phyloP scores from a whole-genome alignment of 768 basidiomycete species.

The Leucosporidium yakuticum region DNA sequence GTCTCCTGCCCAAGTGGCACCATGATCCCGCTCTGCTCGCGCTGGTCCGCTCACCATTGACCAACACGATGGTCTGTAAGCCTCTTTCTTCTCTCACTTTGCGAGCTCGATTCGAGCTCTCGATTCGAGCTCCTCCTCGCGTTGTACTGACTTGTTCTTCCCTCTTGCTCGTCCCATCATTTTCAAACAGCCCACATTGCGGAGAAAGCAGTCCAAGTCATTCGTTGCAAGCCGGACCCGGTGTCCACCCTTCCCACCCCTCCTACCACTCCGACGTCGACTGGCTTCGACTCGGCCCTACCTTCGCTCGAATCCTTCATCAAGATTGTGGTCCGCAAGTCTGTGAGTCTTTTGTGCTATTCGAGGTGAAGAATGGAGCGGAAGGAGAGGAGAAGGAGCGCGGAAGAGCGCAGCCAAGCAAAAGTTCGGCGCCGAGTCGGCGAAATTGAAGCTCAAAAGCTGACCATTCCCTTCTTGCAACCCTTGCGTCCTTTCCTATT shows the following conservation, averaged over 20 bases:
- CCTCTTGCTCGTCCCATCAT: not conserved
- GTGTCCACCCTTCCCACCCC: constrained; percentile 47
- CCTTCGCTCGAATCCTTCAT: constrained; percentile 78
- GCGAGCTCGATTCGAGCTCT: too few species aligned
- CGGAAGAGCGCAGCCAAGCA: too few species aligned
- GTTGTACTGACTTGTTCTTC: too few species aligned
- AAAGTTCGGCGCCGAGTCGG: too few species aligned
- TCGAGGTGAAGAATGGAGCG: too few species aligned
- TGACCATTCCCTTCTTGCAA: too few species aligned
- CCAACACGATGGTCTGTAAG: constrained; percentile 60
- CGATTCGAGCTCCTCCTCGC: too few species aligned
- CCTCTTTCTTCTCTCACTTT: not conserved
- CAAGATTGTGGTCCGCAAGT: constrained; percentile 55
- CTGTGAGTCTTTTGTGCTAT: too few species aligned
- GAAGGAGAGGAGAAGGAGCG: too few species aligned
- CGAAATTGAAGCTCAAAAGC: too few species aligned
- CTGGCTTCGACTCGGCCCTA: constrained; percentile 45
- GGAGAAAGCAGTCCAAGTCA: constrained; percentile 64
- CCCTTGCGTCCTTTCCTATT: constrained; percentile 42
- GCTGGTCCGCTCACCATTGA: constrained; percentile 68
- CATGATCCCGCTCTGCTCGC: constrained; percentile 75
- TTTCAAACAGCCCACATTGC: constrained; percentile 56
- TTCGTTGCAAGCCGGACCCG: constrained; percentile 45
- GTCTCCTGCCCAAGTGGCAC: constrained; percentile 62
- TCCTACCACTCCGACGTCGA: constrained; percentile 57